These are phyloP conservation scores for Favolaschia claudopus DNA, from an alignment of 768 basidiomycete species.

Conservation along the genomic window DNA sequence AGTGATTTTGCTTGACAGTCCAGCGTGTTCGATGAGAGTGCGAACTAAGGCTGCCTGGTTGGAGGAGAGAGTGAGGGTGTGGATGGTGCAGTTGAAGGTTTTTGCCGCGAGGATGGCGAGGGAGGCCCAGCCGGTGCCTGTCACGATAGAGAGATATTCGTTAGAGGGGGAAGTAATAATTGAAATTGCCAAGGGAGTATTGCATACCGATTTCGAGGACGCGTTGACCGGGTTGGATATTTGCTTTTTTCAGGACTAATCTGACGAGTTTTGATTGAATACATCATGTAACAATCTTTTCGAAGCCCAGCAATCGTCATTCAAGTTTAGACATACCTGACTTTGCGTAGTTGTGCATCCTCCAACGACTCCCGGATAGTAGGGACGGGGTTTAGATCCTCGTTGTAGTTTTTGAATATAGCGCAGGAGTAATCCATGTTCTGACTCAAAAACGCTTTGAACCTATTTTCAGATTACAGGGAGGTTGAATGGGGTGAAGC, in stretches of 20 bases:
- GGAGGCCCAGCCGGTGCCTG: constrained; percentile 63
- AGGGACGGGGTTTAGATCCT: constrained; percentile 53
- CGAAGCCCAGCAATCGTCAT: no score
- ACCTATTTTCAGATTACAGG: not conserved
- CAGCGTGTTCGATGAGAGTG: constrained; percentile 48
- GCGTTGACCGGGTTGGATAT: constrained; percentile 54
- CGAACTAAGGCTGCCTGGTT: constrained; percentile 58
- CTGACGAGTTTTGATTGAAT: constrained; percentile 5
- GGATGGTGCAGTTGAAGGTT: constrained; percentile 54
- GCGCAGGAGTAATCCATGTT: constrained; percentile 69
- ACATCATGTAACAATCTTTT: not conserved
- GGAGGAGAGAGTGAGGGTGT: constrained; percentile 60
- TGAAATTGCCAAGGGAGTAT: not conserved
- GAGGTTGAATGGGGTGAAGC: not conserved
- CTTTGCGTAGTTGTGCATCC: constrained; percentile 27
- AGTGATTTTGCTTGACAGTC: constrained; percentile 46
- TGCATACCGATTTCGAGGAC: constrained; percentile 53
- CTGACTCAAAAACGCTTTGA: constrained; percentile 45
- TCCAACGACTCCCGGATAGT: constrained; percentile 26
- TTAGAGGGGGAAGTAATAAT: not conserved
- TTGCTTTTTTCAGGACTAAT: constrained; percentile 55
- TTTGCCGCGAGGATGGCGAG: constrained; percentile 55
- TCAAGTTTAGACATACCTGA: constrained; percentile 27
- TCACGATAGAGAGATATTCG: no score
- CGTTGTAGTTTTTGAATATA: constrained; percentile 45